These are phyloP conservation scores for Moricandia moricandioides DNA, from an alignment of 345 rosid genomes.

Conservation along the genomic window DNA sequence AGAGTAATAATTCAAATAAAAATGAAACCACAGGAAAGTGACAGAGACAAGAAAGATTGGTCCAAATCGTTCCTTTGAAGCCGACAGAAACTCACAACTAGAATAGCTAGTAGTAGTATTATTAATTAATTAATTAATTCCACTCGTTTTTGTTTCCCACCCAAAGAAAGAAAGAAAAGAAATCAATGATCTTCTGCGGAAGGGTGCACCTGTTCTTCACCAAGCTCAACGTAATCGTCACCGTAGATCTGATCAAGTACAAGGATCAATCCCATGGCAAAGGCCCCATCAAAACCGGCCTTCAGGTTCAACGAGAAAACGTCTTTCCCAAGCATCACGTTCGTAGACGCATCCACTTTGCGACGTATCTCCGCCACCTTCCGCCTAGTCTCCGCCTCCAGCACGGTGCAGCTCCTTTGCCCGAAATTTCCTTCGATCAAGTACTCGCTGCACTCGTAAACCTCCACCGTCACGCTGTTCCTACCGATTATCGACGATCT, in stretches of 20 bases:
- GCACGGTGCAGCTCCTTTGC: conserved; percentile 56
- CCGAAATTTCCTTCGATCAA: conserved; percentile 70
- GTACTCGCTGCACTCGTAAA: conserved; percentile 58
- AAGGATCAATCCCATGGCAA: conserved; percentile 85
- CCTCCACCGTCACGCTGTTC: conserved; percentile 49
- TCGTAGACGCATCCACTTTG: conserved; percentile 86
- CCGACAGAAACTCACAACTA: conserved; percentile 31
- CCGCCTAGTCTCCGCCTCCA: conserved; percentile 40
- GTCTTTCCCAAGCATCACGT: conserved; percentile 82
- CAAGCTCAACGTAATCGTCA: conserved; percentile 39
- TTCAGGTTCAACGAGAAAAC: conserved; percentile 66
- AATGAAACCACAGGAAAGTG: background rate
- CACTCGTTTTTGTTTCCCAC: conserved; percentile 31
- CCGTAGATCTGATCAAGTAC: conserved; percentile 79
- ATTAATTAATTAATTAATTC: too few species aligned
- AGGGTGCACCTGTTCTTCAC: conserved; percentile 42
- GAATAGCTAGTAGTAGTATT: background rate
- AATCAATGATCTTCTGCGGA: conserved; percentile 31
- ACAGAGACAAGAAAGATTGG: conserved; percentile 3
- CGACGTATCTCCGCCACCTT: conserved; percentile 79
- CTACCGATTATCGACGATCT: conserved; percentile 66
- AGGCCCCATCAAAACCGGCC: conserved; percentile 78
- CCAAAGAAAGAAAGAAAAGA: background rate
- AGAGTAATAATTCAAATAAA: conserved; percentile 9
- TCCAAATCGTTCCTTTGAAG: conserved; percentile 22